A percentile compares a stretch with the other conserved stretches of the same genome.
These are phyloP conservation scores for Piloderma croceum DNA, from an alignment of 768 basidiomycete species.

Conservation along the genomic window DNA sequence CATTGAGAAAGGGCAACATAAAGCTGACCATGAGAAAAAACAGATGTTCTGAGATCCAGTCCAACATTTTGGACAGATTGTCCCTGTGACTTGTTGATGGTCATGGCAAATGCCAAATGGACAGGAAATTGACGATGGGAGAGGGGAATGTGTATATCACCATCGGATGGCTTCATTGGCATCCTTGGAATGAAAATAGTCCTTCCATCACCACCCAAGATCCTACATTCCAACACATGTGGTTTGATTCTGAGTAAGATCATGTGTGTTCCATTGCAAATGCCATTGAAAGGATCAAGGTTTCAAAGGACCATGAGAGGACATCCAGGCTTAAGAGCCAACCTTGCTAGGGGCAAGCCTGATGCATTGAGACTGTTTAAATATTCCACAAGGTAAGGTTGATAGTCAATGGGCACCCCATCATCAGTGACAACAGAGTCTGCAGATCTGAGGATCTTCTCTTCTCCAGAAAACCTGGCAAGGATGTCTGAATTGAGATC, in stretches of 20 bases:
- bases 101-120: conserved; percentile 36
- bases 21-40: conserved; percentile 41
- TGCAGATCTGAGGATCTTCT: conserved; percentile 20
- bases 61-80: conserved; percentile 39
- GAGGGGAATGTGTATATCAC: conserved; percentile 17
- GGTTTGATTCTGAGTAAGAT: conserved; percentile 17
- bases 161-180: conserved; percentile 8
- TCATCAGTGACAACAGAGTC: conserved; percentile 22
- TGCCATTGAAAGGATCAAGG: conserved; percentile 25
- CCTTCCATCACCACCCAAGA: conserved; percentile 30
- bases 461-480: conserved; percentile 18
- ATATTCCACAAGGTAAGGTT: conserved; percentile 24
- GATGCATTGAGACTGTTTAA: conserved; percentile 25
- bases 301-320: conserved; percentile 37
- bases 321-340: no score
- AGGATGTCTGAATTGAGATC: conserved; percentile 26
- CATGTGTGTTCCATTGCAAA: conserved; percentile 33
- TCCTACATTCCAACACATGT: conserved; percentile 26
- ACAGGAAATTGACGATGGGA: conserved; percentile 36
- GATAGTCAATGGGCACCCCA: conserved; percentile 11
- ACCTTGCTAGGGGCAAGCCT: conserved; percentile 27
- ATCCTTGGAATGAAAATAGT: conserved; percentile 31
- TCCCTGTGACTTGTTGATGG: conserved; percentile 43
- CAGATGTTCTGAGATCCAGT: conserved; percentile 28
- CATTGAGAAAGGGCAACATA: conserved; percentile 39